Conservation (phyloP, 345 rosid species). For the Eucalyptus sp. region DNA sequence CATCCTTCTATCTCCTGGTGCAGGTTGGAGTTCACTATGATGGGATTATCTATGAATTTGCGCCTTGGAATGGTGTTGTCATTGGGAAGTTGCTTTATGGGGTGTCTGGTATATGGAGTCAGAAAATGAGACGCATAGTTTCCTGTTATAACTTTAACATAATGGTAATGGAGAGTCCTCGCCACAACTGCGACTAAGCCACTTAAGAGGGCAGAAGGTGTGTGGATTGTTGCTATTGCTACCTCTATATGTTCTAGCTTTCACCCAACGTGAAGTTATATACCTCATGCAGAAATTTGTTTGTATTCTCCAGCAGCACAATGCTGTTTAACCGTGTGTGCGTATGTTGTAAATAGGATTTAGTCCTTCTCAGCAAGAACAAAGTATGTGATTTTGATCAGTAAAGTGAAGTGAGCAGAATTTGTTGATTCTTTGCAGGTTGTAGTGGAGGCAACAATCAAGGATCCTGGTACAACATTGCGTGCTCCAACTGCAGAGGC, state of each 20-base stretch:
- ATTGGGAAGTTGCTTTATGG: conserved; percentile 60
- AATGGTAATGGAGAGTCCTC: neutral
- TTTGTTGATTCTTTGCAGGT: conserved; percentile 21
- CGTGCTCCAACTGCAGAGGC: conserved; percentile 80
- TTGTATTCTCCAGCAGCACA: neutral
- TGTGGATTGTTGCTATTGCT: neutral
- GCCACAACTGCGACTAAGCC: neutral
- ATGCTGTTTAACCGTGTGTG: neutral
- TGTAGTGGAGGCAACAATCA: conserved; percentile 65
- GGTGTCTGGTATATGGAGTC: conserved; percentile 72
- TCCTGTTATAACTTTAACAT: neutral
- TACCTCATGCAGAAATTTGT: neutral
- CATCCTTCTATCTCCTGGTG: neutral
- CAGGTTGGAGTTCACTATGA: conserved; percentile 89
- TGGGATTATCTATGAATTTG: conserved; percentile 77
- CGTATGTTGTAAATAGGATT: neutral
- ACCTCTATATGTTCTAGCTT: neutral
- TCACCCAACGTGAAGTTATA: neutral
- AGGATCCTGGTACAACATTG: conserved; percentile 61
- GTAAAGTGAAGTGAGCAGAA: neutral
- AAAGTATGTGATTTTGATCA: neutral
- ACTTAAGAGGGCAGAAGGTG: neutral
- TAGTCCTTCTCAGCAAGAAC: neutral
- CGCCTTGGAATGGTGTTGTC: conserved; percentile 79
- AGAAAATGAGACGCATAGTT: conserved; percentile 47